Evolutionary conservation across 306 rosid species (phyloP).

Genomic region (Prunus mume): DNA sequence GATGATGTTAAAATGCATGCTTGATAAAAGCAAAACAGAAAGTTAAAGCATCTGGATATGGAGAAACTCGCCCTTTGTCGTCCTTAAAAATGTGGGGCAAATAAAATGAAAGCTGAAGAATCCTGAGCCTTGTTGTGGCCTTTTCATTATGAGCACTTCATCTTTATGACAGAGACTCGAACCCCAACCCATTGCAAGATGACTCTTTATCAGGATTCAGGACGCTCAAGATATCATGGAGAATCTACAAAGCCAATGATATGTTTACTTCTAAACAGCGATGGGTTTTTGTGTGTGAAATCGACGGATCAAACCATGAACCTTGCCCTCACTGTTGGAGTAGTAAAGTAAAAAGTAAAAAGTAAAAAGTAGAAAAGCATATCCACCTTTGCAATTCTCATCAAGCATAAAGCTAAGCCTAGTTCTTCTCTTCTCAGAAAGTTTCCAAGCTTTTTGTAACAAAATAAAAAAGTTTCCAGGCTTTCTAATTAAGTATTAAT

Average conservation of each 20-base stretch:
- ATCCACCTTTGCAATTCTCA: neutral
- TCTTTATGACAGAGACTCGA: neutral
- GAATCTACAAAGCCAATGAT: neutral
- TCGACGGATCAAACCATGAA: neutral
- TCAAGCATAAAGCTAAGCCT: neutral
- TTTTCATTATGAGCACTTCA: no score
- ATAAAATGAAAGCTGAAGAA: no score
- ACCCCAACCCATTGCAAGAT: neutral
- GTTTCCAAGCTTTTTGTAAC: neutral
- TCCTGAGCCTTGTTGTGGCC: no score
- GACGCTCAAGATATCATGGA: neutral
- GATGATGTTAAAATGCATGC: neutral
- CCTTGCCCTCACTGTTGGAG: neutral
- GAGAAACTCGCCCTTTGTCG: neutral
- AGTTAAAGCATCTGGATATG: neutral
- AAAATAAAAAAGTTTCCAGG: neutral
- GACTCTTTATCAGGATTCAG: neutral
- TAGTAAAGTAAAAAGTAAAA: neutral
- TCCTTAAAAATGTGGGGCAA: no score
- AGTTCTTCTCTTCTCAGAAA: neutral
- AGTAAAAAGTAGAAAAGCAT: neutral
- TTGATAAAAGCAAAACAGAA: neutral
- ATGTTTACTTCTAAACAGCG: neutral
- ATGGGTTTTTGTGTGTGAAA: neutral
- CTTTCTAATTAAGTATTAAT: neutral